Evolutionary conservation across 176 grass and related monocot species (phyloP).

Genomic region (Eremochloa ophiuroides): DNA sequence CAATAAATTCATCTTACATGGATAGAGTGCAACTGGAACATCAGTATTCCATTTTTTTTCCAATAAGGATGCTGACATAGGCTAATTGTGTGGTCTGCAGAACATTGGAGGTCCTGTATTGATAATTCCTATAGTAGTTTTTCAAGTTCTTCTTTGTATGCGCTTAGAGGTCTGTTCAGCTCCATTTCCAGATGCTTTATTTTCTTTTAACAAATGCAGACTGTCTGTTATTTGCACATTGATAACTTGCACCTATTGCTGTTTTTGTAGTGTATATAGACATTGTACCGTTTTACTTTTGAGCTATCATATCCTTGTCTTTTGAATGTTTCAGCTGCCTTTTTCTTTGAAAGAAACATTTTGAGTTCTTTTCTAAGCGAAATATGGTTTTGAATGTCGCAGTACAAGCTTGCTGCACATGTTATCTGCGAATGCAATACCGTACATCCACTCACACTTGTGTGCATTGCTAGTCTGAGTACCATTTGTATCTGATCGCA

Average conservation of each 20-base stretch:
- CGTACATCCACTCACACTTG: not conserved
- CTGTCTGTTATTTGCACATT: not conserved
- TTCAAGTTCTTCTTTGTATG: constrained; percentile 76
- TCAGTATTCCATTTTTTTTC: constrained; percentile 31
- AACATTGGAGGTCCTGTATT: constrained; percentile 63
- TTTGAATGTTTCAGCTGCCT: not conserved
- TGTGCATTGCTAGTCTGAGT: not conserved
- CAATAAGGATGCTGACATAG: constrained; percentile 34
- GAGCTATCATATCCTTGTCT: not conserved
- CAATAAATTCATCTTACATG: constrained; percentile 24
- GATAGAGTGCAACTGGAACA: constrained; percentile 28
- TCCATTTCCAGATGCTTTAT: constrained; percentile 11
- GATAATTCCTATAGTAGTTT: constrained; percentile 57
- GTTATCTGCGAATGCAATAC: constrained; percentile 2
- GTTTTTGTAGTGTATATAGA: not conserved
- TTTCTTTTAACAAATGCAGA: not conserved
- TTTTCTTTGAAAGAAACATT: not conserved
- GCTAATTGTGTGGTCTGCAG: constrained; percentile 42
- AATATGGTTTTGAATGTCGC: not conserved
- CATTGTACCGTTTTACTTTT: not conserved
- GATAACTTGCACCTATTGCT: constrained; percentile 10
- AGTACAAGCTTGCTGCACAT: not conserved
- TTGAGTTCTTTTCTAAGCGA: not conserved
- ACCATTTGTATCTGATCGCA: constrained; percentile 28
- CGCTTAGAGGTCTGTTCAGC: constrained; percentile 59